Base-by-base conservation (phyloP, 495 filamentous ascomycete genomes). In the Podospora bellae-mahoneyi region DNA sequence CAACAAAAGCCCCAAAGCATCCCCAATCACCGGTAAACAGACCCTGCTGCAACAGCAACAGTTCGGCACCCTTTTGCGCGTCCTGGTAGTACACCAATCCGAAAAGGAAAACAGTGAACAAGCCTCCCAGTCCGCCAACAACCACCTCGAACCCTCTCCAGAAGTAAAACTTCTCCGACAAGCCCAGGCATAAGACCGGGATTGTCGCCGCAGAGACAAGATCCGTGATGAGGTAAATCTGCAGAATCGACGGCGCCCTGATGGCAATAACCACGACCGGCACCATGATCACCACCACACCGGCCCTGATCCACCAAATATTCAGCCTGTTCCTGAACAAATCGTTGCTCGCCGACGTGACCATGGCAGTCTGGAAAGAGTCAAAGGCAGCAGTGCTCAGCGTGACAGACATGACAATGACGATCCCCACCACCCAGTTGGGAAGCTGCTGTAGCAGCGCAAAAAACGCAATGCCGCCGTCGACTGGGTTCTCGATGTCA, bases 201-300 rank as follows among this genome's bases (percentile, higher is more conserved):
- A 93, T 89, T 23, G 85, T 82, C 34, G 89, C 84, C 6, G 90
- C 87, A 62, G 89, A 89, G 27, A 92, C 83, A 6, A 92, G 84
- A 66, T 93, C 91, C 19, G 88, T 87, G 60, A 93, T 91, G 44
- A 93, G 81, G 77, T 89, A 93, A 68, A 93, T 92, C 76, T 90
- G 88, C 44, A 93, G 77, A 66, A 93, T 87, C 56, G 83, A 86
- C 3, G 90, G 91, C 16, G 86, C 85, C 72, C 88, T 89, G 59
- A 92, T 81, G 32, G 90, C 91, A 48, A 93, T 79, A 3, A 90
- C 84, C 4, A 91, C 85, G 7, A 88, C 86, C 5, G 90, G 90
- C 72, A 91, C 78, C 69, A 91, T 92, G 72, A 92, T 67, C 27
- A 91, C 65, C 0, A 92, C 81, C 23, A 92, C 90, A 10, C 82